These are phyloP conservation scores for Penicillium taxi DNA, from an alignment of 495 filamentous ascomycete species.

Conservation along the genomic window DNA sequence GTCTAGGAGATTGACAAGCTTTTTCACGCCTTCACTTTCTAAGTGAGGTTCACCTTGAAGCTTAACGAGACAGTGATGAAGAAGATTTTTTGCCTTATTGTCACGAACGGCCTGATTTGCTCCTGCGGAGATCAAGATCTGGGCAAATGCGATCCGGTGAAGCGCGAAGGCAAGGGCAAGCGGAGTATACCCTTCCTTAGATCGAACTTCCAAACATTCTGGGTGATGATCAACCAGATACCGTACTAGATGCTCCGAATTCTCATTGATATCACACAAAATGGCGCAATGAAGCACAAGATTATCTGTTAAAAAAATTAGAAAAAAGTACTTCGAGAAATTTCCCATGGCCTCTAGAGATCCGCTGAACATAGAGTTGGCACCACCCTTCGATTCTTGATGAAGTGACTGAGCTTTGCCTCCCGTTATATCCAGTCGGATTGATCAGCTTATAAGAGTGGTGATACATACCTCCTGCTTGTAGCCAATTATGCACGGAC, in stretches of 20 bases:
- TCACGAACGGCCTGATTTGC: constrained; percentile 56
- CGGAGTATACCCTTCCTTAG: constrained; percentile 49
- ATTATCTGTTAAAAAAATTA: constrained; percentile 35
- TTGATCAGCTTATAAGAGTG: neutral
- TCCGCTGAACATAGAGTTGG: too few species aligned
- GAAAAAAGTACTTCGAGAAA: neutral
- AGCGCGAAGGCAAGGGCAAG: constrained; percentile 50
- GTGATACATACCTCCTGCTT: constrained; percentile 34
- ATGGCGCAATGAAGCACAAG: constrained; percentile 61
- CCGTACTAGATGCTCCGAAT: constrained; percentile 46
- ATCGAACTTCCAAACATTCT: constrained; percentile 49
- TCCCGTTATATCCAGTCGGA: too few species aligned
- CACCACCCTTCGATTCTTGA: too few species aligned
- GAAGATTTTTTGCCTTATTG: constrained; percentile 45
- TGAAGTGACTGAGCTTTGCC: too few species aligned
- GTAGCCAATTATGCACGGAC: constrained; percentile 53
- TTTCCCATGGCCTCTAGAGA: too few species aligned
- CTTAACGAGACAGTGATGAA: constrained; percentile 45
- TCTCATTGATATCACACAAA: constrained; percentile 30
- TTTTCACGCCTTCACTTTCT: constrained; percentile 21
- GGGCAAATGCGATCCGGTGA: constrained; percentile 44
- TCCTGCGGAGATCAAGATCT: constrained; percentile 52
- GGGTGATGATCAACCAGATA: constrained; percentile 54
- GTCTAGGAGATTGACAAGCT: constrained; percentile 48
- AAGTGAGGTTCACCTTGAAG: constrained; percentile 1